phyloP scores from a whole-genome alignment of 768 basidiomycete species.

The Sporobolomyces pararoseus region DNA sequence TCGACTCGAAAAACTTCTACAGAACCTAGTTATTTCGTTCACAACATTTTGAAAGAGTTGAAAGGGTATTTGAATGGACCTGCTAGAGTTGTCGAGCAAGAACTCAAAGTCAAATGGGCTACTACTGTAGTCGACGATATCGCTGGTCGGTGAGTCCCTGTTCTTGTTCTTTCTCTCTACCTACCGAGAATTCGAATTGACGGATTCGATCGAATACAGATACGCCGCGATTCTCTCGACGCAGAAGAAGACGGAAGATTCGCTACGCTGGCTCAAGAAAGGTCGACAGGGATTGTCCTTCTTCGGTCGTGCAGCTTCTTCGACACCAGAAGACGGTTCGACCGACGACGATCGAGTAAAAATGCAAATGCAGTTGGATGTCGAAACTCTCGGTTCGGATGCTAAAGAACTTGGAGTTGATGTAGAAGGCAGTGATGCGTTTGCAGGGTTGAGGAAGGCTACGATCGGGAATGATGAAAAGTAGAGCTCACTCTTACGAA shows the following conservation, averaged over 20 bases:
- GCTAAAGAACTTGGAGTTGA: conserved; percentile 66
- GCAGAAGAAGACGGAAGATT: conserved; percentile 90
- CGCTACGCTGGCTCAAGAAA: conserved; percentile 77
- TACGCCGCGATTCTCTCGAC: conserved; percentile 73
- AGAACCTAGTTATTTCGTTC: conserved; percentile 82
- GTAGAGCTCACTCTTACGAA: conserved; percentile 13
- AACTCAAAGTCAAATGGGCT: conserved; percentile 51
- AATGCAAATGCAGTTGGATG: conserved; percentile 78
- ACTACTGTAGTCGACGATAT: conserved; percentile 48
- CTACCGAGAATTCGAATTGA: too few relatives aligned
- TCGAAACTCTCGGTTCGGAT: conserved; percentile 75
- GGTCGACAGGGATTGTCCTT: conserved; percentile 69
- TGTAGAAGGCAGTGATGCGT: conserved; percentile 49
- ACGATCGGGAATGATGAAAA: conserved; percentile 33
- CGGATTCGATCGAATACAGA: too few relatives aligned
- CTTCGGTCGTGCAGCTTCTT: conserved; percentile 57
- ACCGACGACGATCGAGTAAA: conserved; percentile 83
- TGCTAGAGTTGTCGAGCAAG: conserved; percentile 60
- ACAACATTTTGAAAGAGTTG: conserved; percentile 72
- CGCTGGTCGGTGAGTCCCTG: conserved; percentile 45
- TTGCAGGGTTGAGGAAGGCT: conserved; percentile 48
- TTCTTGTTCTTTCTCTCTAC: too few relatives aligned
- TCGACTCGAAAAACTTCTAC: conserved; percentile 68
- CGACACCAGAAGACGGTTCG: conserved; percentile 66
- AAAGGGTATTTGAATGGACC: conserved; percentile 61